Conservation (phyloP, 768 basidiomycete species). For the Lyophyllum atratum region DNA sequence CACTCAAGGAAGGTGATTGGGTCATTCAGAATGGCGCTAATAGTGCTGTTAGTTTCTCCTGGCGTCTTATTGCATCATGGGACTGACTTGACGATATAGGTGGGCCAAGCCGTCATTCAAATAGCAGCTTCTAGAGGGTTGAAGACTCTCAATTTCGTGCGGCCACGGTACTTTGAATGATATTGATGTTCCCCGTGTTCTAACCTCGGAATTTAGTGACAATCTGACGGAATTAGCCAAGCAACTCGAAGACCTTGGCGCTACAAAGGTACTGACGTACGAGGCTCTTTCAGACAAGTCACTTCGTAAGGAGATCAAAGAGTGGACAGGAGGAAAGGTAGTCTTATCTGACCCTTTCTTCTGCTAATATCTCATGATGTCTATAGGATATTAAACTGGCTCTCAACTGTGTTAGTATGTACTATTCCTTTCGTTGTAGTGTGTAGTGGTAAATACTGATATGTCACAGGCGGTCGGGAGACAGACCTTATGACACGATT, state of each 20-base stretch:
- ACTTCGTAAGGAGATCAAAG: conserved; percentile 53
- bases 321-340: conserved; percentile 68
- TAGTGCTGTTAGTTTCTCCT: conserved; percentile 58
- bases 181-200: conserved; percentile 10
- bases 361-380: background rate
- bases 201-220: conserved; percentile 41
- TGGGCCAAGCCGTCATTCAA: conserved; percentile 86
- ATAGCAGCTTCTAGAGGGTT: conserved; percentile 72
- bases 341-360: background rate
- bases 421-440: background rate
- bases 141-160: conserved; percentile 81
- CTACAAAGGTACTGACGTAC: conserved; percentile 77
- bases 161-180: conserved; percentile 51
- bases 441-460: background rate
- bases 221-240: conserved; percentile 50
- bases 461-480: conserved; percentile 52
- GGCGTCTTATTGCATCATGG: background rate
- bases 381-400: conserved; percentile 45
- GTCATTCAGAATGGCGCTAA: conserved; percentile 87
- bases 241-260: conserved; percentile 63
- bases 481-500: conserved; percentile 71
- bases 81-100: conserved; percentile 37
- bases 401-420: conserved; percentile 52
- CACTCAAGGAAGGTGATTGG: conserved; percentile 71
- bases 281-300: conserved; percentile 65